Evolutionary conservation across 495 filamentous ascomycete species (phyloP), one percentile per base, ranked within the genome.

Genomic region (Talaromyces ruber): DNA sequence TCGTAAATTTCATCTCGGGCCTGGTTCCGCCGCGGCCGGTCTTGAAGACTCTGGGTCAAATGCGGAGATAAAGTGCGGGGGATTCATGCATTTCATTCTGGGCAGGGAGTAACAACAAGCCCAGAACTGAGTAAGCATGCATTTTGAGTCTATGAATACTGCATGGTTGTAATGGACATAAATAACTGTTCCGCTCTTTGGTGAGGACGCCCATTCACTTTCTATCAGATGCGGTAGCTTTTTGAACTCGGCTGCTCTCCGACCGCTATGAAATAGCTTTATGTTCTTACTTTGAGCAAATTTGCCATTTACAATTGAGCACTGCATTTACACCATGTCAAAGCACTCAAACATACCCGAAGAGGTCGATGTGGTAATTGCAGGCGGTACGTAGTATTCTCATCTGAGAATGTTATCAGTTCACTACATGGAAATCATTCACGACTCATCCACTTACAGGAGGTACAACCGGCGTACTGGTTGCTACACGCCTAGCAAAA

Each of bases 381-480:
- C 43, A 47, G 43, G 43, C 16, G 43, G 43, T 47, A 47, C 9
- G 43, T 47, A 47, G 43, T 22, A 47, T 9, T 6, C 14, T 39
- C 12, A 16, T 14, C 16, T 39, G 34, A 39, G 34, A 4, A n/a
- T 4, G 14, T 16, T 39, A 39, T 39, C 34, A 16, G 4, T 21
- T 18, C 18, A 47, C 12, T 21, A n/a, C 43, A 39, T 16, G 34
- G 32, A 16, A 16, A 39, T 39, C 43, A 47, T 21, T 8, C 2
- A 47, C 9, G 43, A 47, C 43, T 47, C 7, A 47, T 47, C 18
- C 1, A 6, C 2, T 21, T 18, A n/a, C 18, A 61, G 62, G 62
- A 22, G 62, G 62, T 24, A 64, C 62, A 25, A 58, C 62, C 3
- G 62, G 56, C 28, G 18, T 57, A 25, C 47, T 64, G 26, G 58